Percentiles rank a stretch among this genome's conserved stretches.
Conservation (phyloP, 805 yeast species). For the Brettanomyces sp. region DNA sequence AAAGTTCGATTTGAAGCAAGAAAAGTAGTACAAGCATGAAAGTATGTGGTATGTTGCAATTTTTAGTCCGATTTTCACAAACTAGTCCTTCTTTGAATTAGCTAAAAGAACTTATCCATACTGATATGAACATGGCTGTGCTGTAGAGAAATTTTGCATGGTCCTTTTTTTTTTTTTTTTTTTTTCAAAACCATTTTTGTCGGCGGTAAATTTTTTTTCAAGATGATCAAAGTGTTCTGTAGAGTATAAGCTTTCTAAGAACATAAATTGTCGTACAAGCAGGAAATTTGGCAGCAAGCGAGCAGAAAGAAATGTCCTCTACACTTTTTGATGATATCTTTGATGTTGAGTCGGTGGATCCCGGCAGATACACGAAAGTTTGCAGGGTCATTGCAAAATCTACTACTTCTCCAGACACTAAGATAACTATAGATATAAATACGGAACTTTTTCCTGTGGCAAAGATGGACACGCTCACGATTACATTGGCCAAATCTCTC, state of each 20-base stretch:
- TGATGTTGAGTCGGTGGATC: constrained; percentile 72
- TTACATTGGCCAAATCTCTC: constrained; percentile 76
- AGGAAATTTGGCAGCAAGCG: background rate
- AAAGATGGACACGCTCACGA: constrained; percentile 67
- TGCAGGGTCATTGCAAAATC: constrained; percentile 83
- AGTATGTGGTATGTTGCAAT: too few species aligned
- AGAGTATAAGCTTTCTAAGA: too few species aligned
- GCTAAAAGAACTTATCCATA: too few species aligned
- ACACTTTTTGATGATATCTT: constrained; percentile 91
- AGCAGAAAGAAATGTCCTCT: constrained; percentile 38
- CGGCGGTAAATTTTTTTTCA: constrained; percentile 1
- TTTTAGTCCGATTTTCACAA: too few species aligned
- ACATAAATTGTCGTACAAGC: background rate
- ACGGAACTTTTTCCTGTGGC: constrained; percentile 84
- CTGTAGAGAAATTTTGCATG: background rate
- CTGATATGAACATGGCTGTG: too few species aligned
- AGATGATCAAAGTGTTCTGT: background rate
- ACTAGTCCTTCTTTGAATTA: too few species aligned
- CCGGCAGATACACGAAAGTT: constrained; percentile 87
- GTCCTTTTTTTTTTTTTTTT: constrained; percentile 1
- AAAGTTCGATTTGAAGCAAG: too few species aligned
- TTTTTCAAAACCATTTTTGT: constrained; percentile 1
- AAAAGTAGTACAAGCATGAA: too few species aligned
- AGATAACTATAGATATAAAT: constrained; percentile 81
- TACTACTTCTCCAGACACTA: constrained; percentile 69